Conservation (phyloP, 1,139 yeast genomes). For the Kodamaea suecica region DNA sequence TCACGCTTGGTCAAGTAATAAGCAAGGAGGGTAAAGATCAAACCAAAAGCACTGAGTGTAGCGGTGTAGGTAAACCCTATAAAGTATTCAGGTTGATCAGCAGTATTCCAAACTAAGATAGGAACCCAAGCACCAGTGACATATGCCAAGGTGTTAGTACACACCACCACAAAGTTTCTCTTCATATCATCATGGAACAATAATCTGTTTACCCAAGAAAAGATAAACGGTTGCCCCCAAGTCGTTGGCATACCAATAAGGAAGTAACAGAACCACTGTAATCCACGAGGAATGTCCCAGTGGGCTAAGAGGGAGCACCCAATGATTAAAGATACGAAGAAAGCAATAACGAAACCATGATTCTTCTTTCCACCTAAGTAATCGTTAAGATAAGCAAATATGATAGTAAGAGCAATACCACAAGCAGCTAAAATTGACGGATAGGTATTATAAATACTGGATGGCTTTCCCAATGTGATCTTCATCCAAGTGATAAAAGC, state of each 20-base stretch:
- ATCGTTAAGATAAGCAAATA: slow-evolving; percentile 42
- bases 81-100: slow-evolving; percentile 32
- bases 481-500: slow-evolving; percentile 57
- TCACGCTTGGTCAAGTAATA: slow-evolving; percentile 33
- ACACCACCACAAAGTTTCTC: slow-evolving; percentile 24
- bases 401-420: slow-evolving; percentile 40
- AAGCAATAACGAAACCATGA: slow-evolving; percentile 32
- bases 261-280: slow-evolving; percentile 50
- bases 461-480: slow-evolving; percentile 31
- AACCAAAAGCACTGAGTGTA: slow-evolving; percentile 19
- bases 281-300: slow-evolving; percentile 47
- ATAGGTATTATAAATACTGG: slow-evolving; percentile 43
- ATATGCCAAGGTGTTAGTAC: slow-evolving; percentile 24
- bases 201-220: slow-evolving; percentile 23
- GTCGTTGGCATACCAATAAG: slow-evolving; percentile 47
- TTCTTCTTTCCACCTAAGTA: slow-evolving; percentile 42
- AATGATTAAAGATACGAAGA: slow-evolving; percentile 34
- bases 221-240: slow-evolving; percentile 26
- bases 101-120: slow-evolving; percentile 25
- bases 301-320: slow-evolving; percentile 43
- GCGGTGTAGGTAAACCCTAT: slow-evolving; percentile 25
- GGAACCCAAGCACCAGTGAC: slow-evolving; percentile 27
- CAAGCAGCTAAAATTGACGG: slow-evolving; percentile 47
- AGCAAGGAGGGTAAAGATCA: slow-evolving; percentile 23
- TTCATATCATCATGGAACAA: slow-evolving; percentile 22